Evolutionary conservation across 352 stramenopile genomes (phyloP).

Genomic region (Globisporangium emineosum): DNA sequence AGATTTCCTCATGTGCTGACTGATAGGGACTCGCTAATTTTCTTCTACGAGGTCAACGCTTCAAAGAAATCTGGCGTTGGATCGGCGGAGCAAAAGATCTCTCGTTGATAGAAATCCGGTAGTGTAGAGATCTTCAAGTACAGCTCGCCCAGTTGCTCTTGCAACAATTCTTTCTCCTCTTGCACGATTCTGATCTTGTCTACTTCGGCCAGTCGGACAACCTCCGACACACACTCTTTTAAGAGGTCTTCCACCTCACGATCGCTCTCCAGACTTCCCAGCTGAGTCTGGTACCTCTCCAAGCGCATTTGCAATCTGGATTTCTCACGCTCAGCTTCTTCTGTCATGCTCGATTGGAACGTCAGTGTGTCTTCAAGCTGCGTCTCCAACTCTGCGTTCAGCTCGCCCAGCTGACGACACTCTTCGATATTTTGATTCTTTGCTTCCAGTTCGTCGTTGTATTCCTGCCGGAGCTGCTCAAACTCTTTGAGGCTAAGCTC

Average conservation of each 20-base stretch:
- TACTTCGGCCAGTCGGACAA: conserved; percentile 47
- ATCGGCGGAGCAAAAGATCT: conserved; percentile 82
- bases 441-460: conserved; percentile 27
- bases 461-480: conserved; percentile 35
- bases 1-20: not conserved
- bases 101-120: conserved; percentile 81
- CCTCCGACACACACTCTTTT: conserved; percentile 49
- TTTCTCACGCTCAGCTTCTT: conserved; percentile 34
- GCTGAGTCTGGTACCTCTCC: conserved; percentile 53
- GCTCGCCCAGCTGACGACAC: conserved; percentile 20
- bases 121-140: conserved; percentile 82
- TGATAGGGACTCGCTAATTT: not conserved
- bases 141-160: conserved; percentile 65
- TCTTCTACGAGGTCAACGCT: conserved; percentile 43
- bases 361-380: conserved; percentile 24
- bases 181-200: conserved; percentile 56
- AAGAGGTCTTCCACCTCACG: conserved; percentile 55
- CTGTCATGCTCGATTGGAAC: conserved; percentile 18
- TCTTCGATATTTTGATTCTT: conserved; percentile 26
- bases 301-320: conserved; percentile 35
- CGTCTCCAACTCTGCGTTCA: conserved; percentile 28
- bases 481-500: conserved; percentile 46
- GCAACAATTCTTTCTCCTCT: conserved; percentile 71
- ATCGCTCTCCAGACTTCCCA: conserved; percentile 44
- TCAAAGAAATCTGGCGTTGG: conserved; percentile 79